Conservation (phyloP, 129 eudicot genomes). For the Rutidosis leptorrhynchoides region DNA sequence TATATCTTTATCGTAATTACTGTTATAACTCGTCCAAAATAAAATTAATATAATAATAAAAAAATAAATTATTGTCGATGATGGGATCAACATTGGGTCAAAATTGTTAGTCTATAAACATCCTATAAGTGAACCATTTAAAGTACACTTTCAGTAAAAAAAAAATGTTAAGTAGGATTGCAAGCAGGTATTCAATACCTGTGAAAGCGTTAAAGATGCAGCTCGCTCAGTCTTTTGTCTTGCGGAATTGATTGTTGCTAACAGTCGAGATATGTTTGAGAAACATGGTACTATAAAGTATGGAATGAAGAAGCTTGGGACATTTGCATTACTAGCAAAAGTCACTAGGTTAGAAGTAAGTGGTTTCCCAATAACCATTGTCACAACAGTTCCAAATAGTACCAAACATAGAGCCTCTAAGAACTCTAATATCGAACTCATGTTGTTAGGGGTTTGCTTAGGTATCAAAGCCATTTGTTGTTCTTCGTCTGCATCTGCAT, state of each 20-base stretch:
- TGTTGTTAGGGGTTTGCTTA: conserved; percentile 6
- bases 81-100: neutral
- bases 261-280: conserved; percentile 34
- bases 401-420: conserved; percentile 34
- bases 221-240: conserved; percentile 43
- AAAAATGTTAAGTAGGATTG: neutral
- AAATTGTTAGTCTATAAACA: neutral
- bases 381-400: conserved; percentile 32
- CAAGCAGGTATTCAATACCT: conserved; percentile 26
- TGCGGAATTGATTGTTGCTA: conserved; percentile 38
- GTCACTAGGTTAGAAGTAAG: conserved; percentile 32
- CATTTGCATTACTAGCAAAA: conserved; percentile 38
- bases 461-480: conserved; percentile 35
- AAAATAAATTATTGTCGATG: neutral
- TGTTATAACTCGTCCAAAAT: neutral
- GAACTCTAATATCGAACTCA: conserved; percentile 28
- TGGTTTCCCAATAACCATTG: conserved; percentile 34
- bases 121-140: neutral
- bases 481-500: conserved; percentile 17
- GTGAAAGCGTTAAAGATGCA: conserved; percentile 50
- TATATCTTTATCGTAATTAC: too few relatives aligned
- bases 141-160: neutral
- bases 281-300: conserved; percentile 51
- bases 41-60: too few relatives aligned
- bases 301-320: conserved; percentile 51